Conservation (phyloP, 495 filamentous ascomycete species). For the Pyrenula massariospora region DNA sequence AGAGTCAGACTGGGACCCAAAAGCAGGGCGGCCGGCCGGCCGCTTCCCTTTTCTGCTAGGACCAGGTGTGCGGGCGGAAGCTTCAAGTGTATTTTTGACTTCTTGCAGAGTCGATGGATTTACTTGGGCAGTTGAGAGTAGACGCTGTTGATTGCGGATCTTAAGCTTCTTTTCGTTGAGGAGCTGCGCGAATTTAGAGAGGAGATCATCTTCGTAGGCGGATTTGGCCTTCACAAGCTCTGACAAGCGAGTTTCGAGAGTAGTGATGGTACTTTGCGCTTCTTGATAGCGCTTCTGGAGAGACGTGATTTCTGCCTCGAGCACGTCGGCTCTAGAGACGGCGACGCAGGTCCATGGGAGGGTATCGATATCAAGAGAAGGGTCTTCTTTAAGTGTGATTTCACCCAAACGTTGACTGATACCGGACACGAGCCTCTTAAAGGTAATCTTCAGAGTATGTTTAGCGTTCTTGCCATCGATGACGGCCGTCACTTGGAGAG, state of each 20-base stretch:
- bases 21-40: constrained; percentile 11
- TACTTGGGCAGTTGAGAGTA: constrained; percentile 48
- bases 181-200: constrained; percentile 58
- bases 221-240: constrained; percentile 54
- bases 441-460: constrained; percentile 21
- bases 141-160: constrained; percentile 67
- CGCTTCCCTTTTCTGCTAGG: constrained; percentile 37
- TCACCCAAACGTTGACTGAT: constrained; percentile 63
- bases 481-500: constrained; percentile 15
- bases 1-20: constrained; percentile 26
- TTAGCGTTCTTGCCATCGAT: constrained; percentile 7
- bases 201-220: constrained; percentile 56
- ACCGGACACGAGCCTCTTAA: constrained; percentile 42
- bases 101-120: constrained; percentile 30
- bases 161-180: constrained; percentile 89
- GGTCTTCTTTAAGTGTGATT: constrained; percentile 45
- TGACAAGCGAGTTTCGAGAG: constrained; percentile 45
- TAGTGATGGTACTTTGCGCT: constrained; percentile 35
- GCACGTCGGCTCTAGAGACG: constrained; percentile 23
- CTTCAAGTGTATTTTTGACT: background rate
- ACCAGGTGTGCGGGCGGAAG: constrained; percentile 4
- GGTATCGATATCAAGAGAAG: constrained; percentile 53
- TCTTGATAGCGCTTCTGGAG: constrained; percentile 30
- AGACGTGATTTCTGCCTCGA: constrained; percentile 31
- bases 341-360: constrained; percentile 61